Evolutionary conservation across 2,329 filamentous ascomycete genomes (phyloP), one percentile per base, ranked within the genome.

Genomic region (Aspergillus ibericus): DNA sequence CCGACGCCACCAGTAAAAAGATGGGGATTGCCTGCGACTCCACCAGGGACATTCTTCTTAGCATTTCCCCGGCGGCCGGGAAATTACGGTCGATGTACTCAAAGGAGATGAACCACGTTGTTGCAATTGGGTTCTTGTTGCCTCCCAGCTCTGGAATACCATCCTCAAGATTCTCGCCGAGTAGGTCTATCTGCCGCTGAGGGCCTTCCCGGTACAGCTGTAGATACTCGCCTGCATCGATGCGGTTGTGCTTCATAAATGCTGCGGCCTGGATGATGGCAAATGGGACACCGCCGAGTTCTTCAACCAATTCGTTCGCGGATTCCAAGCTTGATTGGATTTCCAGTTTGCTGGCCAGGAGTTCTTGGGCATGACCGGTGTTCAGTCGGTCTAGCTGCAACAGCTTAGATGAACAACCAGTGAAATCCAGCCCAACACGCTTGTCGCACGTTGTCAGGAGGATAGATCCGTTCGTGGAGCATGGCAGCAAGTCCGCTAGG

Each of bases 91-190:
- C 40, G 13, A 55, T 55, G 18, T 48, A 32, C n/a, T 55, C 53
- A 22, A 55, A 55, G 6, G 53, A 55, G 7, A 55, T 55, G 34
- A 55, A 32, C 53, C 42, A 55, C 27, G 53, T 55, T 7, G 53
- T n/a, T 22, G 53, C 53, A 22, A 55, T 34, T 2, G 53, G 53
- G 18, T 55, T 55, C 29, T 38, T 47, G 36, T 38, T 38, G 29
- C n/a, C 48, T 8, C 47, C 42, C n/a, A 4, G 34, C 10, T 55
- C 53, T 2, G 27, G n/a, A 9, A 55, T 6, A 16, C 10, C 16
- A 22, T 55, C 53, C 16, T 55, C 53, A 27, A 38, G 38, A 22
- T 55, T 29, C 10, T 55, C 42, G 13, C 40, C 38, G 4, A 55
- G 42, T 15, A 55, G 29, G 20, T 35, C 20, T 15, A 55, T 38